Base-by-base conservation (phyloP, 1,284 basidiomycete species). In the Vanrija humicola region DNA sequence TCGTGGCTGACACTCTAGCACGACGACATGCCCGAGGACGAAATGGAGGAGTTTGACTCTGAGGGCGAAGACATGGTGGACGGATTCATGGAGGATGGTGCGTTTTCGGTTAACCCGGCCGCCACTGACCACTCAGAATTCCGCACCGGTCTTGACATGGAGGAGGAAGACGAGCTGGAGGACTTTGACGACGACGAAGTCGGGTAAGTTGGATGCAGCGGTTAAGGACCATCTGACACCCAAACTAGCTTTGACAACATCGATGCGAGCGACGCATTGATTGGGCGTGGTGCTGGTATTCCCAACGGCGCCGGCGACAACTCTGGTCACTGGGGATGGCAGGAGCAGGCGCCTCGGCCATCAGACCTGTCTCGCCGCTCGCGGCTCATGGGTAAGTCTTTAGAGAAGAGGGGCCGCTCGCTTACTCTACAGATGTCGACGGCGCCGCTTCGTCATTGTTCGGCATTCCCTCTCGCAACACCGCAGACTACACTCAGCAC, bases 11-110 rank as follows among this genome's bases (percentile, higher is more conserved):
- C 43, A 7, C 6, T n/a, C 5, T 28, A 46, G 52, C 83, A 83
- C 7, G 83, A 83, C 43, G 84, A 82, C 46, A 65, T 71, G 51
- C 34, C 34, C 34, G 83, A 83, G 8, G 83, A 83, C 43, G 84
- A 82, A 45, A 65, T 71, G 51, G 63, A 63, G 23, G 64, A 51
- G 46, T 63, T 56, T 43, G 51, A 56, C 39, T 50, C 52, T n/a
- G 81, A 80, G 34, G 72, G 69, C 44, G 29, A 50, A 3, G 62
- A 61, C 28, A 10, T 28, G 16, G 83, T 83, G 49, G 86, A 84
- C 54, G 82, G 78, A 6, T 86, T 88, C 56, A 81, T 85, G 71
- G 83, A 84, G 34, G 88, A 87, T 9, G 86, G 86, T 63, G 83
- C 21, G 57, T 46, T n/a, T 8, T 23, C 39, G 25, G 3, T 16